Conservation (phyloP, 345 rosid genomes). For the Bruguiera sexangula region DNA sequence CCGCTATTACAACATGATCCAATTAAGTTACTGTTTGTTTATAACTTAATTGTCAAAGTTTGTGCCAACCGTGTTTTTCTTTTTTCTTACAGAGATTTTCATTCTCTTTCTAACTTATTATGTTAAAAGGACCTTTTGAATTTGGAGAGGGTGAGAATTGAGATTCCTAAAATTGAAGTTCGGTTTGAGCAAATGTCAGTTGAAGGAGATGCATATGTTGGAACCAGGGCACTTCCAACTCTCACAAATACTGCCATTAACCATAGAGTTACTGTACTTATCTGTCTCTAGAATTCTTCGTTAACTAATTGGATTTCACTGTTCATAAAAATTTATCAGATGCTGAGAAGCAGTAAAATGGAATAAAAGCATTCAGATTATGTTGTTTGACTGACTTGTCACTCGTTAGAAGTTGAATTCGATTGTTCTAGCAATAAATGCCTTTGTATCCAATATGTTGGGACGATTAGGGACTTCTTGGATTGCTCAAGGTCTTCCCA, state of each 20-base stretch:
- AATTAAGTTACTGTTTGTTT: no score
- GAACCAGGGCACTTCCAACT: slow-evolving; percentile 55
- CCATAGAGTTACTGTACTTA: slow-evolving; percentile 35
- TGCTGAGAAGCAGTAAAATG: no score
- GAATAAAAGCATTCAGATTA: no score
- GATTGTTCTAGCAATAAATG: neutral
- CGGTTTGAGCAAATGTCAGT: slow-evolving; percentile 41
- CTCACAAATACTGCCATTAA: slow-evolving; percentile 40
- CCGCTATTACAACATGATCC: neutral
- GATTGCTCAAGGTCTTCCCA: no score
- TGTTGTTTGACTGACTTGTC: neutral
- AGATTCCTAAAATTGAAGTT: slow-evolving; percentile 49
- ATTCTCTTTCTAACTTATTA: no score
- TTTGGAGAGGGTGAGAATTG: slow-evolving; percentile 47
- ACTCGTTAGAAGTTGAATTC: neutral
- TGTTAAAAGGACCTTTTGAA: no score
- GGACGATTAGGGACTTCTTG: no score
- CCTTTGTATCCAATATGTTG: neutral
- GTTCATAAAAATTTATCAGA: no score
- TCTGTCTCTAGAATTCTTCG: neutral
- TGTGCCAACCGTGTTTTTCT: neutral
- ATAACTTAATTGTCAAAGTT: neutral
- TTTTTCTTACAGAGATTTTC: neutral
- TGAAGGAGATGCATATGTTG: slow-evolving; percentile 56
- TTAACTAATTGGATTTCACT: no score